Base-by-base conservation (phyloP, 2,329 filamentous ascomycete species). In the Diaporthe destruens region DNA sequence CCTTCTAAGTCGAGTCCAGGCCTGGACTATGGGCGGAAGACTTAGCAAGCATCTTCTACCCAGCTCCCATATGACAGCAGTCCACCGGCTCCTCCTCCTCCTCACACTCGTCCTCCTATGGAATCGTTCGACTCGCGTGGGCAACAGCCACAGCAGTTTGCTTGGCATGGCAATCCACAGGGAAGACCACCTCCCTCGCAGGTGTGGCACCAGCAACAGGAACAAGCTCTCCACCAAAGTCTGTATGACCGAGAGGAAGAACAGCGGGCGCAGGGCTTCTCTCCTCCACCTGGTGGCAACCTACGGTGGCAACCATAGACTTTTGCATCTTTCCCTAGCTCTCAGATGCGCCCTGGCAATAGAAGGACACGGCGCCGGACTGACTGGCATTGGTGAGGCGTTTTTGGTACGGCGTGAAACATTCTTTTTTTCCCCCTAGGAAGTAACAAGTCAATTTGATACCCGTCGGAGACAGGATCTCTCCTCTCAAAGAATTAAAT, bases 141-240 rank as follows among this genome's bases (percentile, higher is more conserved):
- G 36, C 53, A 47, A 36, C 53, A n/a, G 5, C 36, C 32, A 8
- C 53, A 49, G 20, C 53, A 34, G 18, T 16, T 12, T 23, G 2
- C 29, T 49, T 16, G 14, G 42, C 25, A 42, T 49, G 39, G 20
- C 14, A 18, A n/a, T 16, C 32, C 12, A 20, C 53, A 57, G 20
- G 39, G n/a, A 18, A 20, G 66, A 14, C 18, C 66, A 16, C 20
- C 39, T 23, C 59, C 54, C 7, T 59, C 67, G 34, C 55, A 61
- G 55, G 8, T 39, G 6, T 70, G 47, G 67, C 67, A 61, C n/a
- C 55, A n/a, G 32, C 67, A 53, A 47, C 67, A 70, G 8, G 55
- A 70, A 16, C 44, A 61, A 42, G 44, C 67, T 32, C n/a, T 70
- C 25, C 42, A 70, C 25, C 67, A 70, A 39, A 39, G 20, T 25